These are phyloP conservation scores for Sugiyamaella novakii DNA, from an alignment of 1,139 yeast species.

Conservation along the genomic window DNA sequence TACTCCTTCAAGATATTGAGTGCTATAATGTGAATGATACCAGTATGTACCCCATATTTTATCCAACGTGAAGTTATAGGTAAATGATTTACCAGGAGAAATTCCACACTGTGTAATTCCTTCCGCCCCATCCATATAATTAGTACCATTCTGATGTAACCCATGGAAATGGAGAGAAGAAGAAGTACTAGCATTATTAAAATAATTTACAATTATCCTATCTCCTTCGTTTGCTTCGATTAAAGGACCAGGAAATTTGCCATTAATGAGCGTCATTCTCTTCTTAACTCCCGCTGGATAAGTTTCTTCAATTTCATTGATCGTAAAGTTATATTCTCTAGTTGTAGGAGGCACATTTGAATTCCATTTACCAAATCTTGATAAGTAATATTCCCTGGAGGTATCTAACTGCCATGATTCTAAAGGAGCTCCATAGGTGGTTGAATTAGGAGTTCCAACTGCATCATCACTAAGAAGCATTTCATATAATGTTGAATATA, in stretches of 20 bases:
- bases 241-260: slow-evolving; percentile 78
- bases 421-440: slow-evolving; percentile 30
- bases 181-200: slow-evolving; percentile 63
- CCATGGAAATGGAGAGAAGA: slow-evolving; percentile 86
- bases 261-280: slow-evolving; percentile 68
- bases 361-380: slow-evolving; percentile 30
- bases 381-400: slow-evolving; percentile 34
- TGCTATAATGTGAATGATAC: slow-evolving; percentile 84
- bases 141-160: slow-evolving; percentile 64
- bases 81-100: slow-evolving; percentile 68
- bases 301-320: slow-evolving; percentile 57
- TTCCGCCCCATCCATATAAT: slow-evolving; percentile 80
- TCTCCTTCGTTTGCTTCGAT: slow-evolving; percentile 69
- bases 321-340: slow-evolving; percentile 58
- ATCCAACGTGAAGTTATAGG: slow-evolving; percentile 66
- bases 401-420: slow-evolving; percentile 40
- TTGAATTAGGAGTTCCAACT: slow-evolving; percentile 11
- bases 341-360: slow-evolving; percentile 25
- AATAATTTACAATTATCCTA: slow-evolving; percentile 58
- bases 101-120: slow-evolving; percentile 81
- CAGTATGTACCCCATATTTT: slow-evolving; percentile 78
- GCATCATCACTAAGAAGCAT: slow-evolving; percentile 19
- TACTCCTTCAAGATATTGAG: slow-evolving; percentile 82
- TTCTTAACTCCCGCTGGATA: slow-evolving; percentile 68
- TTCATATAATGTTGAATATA: slow-evolving; percentile 17